Evolutionary conservation across 345 rosid species (phyloP), one percentile per base, ranked within the genome.

Genomic region (Populus simonii): DNA sequence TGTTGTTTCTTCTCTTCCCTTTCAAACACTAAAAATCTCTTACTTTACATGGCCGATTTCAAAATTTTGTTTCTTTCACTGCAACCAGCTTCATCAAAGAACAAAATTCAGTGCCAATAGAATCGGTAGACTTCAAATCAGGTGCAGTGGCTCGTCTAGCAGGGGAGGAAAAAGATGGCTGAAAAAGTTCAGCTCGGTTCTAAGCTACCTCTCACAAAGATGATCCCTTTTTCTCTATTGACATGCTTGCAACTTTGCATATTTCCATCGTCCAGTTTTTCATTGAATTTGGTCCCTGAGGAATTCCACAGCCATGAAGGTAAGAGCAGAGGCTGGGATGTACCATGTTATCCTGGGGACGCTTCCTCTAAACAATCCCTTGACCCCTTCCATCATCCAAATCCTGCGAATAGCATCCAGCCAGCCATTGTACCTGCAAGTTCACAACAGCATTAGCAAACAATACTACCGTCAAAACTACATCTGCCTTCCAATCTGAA

Each of bases 231-330:
- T 87, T 91, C 86, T 92, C 92, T 66, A 90, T 80, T 55, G 86
- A 82, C 79, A 90, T 72, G 80, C 71, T 81, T 59, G 89, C 71
- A 61, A 85, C 78, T 35, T 35, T 79, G 86, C 25, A 73, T 70
- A 7, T 29, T 84, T 41, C 39, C 78, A 3, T 36, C 47, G 16
- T 84, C 84, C 55, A 73, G 41, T 73, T 83, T 83, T 71, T 89
- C 88, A 70, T 90, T 90, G 83, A 94, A 94, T 33, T 78, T 3
- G 86, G 36, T 85, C 92, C 77, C 98, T 88, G 31, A 94, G 91
- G 81, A 90, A 92, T 84, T 94, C 98, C 15, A 94, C 94, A 31
- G 95, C 98, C 98, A 94, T 94, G 92, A 94, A 94, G 15, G 93
- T 94, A 20, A 94, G 94, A 49, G 98, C 98, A 13, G 97, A 93